Evolutionary conservation across 192 early-diverging fungal species (phyloP).

Genomic region (Backusella westeae): DNA sequence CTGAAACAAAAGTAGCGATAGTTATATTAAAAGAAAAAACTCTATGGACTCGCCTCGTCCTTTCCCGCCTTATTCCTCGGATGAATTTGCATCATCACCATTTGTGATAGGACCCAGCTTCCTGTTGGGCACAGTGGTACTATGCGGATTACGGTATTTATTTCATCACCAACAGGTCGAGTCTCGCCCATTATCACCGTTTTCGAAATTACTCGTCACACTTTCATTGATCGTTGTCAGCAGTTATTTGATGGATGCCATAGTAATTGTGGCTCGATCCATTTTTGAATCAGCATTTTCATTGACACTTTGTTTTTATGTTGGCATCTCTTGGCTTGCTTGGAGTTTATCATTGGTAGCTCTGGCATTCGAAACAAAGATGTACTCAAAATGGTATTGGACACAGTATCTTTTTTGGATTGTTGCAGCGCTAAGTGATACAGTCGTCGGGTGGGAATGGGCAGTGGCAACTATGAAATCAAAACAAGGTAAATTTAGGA

Average conservation of each 20-base stretch:
- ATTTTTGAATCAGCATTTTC: constrained; percentile 44
- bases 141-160: constrained; percentile 16
- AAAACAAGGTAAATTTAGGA: constrained; percentile 25
- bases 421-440: constrained; percentile 41
- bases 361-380: constrained; percentile 38
- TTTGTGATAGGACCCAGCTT: constrained; percentile 22
- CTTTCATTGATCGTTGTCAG: constrained; percentile 29
- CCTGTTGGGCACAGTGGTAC: constrained; percentile 16
- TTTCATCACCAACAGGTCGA: background rate
- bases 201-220: constrained; percentile 29
- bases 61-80: constrained; percentile 25
- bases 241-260: constrained; percentile 37
- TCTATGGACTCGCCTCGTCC: background rate
- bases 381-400: constrained; percentile 48
- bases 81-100: constrained; percentile 22
- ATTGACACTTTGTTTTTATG: constrained; percentile 40
- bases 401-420: constrained; percentile 55
- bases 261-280: constrained; percentile 35
- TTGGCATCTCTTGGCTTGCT: constrained; percentile 37
- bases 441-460: constrained; percentile 48
- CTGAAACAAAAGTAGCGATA: background rate
- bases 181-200: background rate
- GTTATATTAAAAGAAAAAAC: background rate
- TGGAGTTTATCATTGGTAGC: constrained; percentile 34
- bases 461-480: constrained; percentile 15